phyloP scores from a whole-genome alignment of 371 early-diverging fungal genomes.

The Chytridiales sp. region DNA sequence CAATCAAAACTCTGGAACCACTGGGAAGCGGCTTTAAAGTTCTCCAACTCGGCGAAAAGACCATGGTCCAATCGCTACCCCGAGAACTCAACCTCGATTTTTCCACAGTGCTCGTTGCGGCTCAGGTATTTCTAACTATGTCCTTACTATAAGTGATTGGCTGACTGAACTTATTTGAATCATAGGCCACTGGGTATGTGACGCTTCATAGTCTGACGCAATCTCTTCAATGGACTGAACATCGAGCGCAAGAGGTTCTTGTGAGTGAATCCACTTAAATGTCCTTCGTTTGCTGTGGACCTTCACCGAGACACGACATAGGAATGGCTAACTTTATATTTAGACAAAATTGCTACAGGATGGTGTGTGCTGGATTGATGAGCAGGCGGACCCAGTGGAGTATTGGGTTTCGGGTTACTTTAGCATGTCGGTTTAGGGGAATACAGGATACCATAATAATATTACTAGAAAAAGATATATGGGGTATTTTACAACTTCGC shows the following conservation, averaged over 20 bases:
- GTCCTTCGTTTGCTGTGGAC: not conserved
- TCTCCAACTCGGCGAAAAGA: constrained; percentile 69
- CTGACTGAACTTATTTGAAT: not conserved
- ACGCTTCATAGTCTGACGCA: constrained; percentile 51
- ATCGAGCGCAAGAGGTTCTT: constrained; percentile 53
- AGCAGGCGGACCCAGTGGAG: constrained; percentile 54
- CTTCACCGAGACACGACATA: not conserved
- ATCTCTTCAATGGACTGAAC: constrained; percentile 61
- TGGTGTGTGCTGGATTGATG: constrained; percentile 83
- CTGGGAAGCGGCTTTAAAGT: constrained; percentile 85
- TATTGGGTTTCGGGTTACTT: constrained; percentile 83
- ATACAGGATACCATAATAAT: too few species aligned
- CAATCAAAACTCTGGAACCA: constrained; percentile 80
- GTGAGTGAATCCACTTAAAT: constrained; percentile 39
- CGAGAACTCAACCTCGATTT: constrained; percentile 85
- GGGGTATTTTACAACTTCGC: too few species aligned
- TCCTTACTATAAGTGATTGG: too few species aligned
- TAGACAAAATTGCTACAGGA: constrained; percentile 72
- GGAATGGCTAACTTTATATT: not conserved
- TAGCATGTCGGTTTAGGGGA: too few species aligned
- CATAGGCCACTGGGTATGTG: constrained; percentile 66
- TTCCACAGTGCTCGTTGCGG: constrained; percentile 63
- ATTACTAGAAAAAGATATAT: too few species aligned
- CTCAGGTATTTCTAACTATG: constrained; percentile 52
- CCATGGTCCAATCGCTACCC: constrained; percentile 86